Evolutionary conservation across 805 yeast genomes (phyloP).

Genomic region (Metschnikowia kunwiensis): DNA sequence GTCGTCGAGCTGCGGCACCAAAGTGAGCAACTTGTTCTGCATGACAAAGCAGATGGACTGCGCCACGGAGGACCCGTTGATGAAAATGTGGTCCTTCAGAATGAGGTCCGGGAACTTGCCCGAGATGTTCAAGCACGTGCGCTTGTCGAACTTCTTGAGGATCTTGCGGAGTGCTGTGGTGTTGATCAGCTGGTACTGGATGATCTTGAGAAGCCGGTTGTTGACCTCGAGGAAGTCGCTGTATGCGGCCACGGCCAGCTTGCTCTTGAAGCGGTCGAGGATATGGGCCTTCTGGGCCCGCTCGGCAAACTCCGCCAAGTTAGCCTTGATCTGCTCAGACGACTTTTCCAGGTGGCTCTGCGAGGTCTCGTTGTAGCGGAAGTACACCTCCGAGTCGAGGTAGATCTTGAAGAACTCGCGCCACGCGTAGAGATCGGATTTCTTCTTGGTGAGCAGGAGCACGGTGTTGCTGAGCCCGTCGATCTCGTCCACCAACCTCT

Average conservation of each 20-base stretch:
- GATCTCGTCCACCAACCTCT: constrained; percentile 41
- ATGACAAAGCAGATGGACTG: constrained; percentile 55
- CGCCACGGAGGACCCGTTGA: constrained; percentile 49
- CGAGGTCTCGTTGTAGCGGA: constrained; percentile 46
- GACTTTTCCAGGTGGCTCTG: constrained; percentile 43
- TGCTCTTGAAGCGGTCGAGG: constrained; percentile 43
- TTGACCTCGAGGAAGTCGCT: constrained; percentile 52
- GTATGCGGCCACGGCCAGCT: constrained; percentile 44
- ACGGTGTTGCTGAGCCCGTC: constrained; percentile 35
- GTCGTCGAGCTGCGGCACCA: constrained; percentile 74
- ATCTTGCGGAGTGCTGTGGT: constrained; percentile 64
- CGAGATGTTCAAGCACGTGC: constrained; percentile 53
- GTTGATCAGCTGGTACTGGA: constrained; percentile 61
- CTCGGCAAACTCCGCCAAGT: constrained; percentile 40
- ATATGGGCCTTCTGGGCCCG: constrained; percentile 38
- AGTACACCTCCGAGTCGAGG: constrained; percentile 64
- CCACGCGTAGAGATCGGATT: constrained; percentile 64
- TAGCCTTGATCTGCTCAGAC: constrained; percentile 43
- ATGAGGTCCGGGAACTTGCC: constrained; percentile 45
- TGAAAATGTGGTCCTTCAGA: constrained; percentile 40
- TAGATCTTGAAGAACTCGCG: constrained; percentile 63
- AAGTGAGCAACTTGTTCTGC: constrained; percentile 48
- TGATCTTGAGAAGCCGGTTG: constrained; percentile 50
- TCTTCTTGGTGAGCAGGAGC: constrained; percentile 29
- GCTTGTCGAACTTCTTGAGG: constrained; percentile 72